Conservation (phyloP, 164 flowering plant genomes). For the Protea cynaroides region DNA sequence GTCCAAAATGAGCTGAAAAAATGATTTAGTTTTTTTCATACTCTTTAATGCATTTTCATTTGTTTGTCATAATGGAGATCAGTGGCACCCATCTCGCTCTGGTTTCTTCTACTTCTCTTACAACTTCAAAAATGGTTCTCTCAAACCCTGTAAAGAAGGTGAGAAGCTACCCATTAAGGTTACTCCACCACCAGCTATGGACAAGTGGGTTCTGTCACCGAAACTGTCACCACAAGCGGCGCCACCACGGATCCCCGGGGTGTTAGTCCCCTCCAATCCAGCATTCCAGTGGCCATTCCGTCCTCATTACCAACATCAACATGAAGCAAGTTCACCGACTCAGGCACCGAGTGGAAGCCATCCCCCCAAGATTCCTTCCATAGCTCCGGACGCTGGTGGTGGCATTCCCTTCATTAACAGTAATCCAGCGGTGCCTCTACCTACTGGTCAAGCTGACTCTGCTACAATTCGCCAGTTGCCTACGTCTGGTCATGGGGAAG, state of each 20-base stretch:
- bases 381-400: slow-evolving; percentile 43
- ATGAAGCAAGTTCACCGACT: slow-evolving; percentile 30
- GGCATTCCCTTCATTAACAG: slow-evolving; percentile 80
- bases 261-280: slow-evolving; percentile 51
- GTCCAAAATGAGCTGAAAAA: background rate
- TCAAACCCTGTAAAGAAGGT: slow-evolving; percentile 37
- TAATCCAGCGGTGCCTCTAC: slow-evolving; percentile 90
- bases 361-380: slow-evolving; percentile 22
- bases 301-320: slow-evolving; percentile 17
- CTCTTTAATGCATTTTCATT: background rate
- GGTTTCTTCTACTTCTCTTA: slow-evolving; percentile 83
- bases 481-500: slow-evolving; percentile 29
- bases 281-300: slow-evolving; percentile 48
- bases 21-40: background rate
- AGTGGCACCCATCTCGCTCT: slow-evolving; percentile 80
- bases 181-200: slow-evolving; percentile 15
- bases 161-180: slow-evolving; percentile 64
- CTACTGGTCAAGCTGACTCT: slow-evolving; percentile 87
- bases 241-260: slow-evolving; percentile 49
- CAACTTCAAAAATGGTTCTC: slow-evolving; percentile 71
- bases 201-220: slow-evolving; percentile 20
- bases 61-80: background rate
- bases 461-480: slow-evolving; percentile 67
- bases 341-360: slow-evolving; percentile 10
- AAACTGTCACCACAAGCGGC: slow-evolving; percentile 31